phyloP scores from a whole-genome alignment of 352 stramenopile species.

The Globisporangium spiculum region DNA sequence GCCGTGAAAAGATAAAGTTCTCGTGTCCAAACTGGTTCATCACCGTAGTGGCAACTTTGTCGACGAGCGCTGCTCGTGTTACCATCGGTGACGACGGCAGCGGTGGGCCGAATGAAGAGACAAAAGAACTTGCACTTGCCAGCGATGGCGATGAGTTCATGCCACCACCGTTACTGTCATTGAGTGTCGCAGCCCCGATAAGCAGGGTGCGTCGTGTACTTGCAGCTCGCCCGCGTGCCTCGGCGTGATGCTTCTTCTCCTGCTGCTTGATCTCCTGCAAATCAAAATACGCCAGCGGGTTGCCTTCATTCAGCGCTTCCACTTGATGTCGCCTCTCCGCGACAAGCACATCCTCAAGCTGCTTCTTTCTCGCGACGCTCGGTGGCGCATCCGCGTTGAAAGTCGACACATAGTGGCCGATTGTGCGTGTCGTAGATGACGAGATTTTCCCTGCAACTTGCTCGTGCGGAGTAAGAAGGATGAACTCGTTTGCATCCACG shows the following conservation, averaged over 20 bases:
- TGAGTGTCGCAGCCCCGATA: neutral
- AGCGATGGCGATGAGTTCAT: neutral
- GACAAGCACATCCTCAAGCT: constrained; percentile 30
- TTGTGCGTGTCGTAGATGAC: constrained; percentile 20
- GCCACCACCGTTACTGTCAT: neutral
- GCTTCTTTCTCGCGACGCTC: constrained; percentile 22
- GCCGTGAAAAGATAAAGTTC: constrained; percentile 70
- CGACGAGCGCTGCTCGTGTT: constrained; percentile 7
- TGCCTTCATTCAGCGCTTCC: constrained; percentile 53
- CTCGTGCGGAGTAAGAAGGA: constrained; percentile 35
- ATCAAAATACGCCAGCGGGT: constrained; percentile 59
- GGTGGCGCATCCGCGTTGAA: constrained; percentile 63
- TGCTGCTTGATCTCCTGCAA: constrained; percentile 32
- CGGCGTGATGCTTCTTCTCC: constrained; percentile 22
- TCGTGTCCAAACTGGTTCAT: constrained; percentile 58
- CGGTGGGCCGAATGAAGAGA: constrained; percentile 8
- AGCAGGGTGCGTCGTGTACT: constrained; percentile 27
- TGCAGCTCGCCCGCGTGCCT: constrained; percentile 17
- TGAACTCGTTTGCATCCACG: constrained; percentile 55
- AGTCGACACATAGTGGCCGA: constrained; percentile 42
- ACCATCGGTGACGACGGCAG: constrained; percentile 12
- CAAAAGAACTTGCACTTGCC: neutral
- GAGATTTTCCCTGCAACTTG: constrained; percentile 15
- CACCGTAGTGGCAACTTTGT: constrained; percentile 20
- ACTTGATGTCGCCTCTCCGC: constrained; percentile 32